A percentile compares a stretch with the other conserved stretches of the same genome.
phyloP scores from a whole-genome alignment of 2,329 filamentous ascomycete species.

The Dothiorella sarmentorum region DNA sequence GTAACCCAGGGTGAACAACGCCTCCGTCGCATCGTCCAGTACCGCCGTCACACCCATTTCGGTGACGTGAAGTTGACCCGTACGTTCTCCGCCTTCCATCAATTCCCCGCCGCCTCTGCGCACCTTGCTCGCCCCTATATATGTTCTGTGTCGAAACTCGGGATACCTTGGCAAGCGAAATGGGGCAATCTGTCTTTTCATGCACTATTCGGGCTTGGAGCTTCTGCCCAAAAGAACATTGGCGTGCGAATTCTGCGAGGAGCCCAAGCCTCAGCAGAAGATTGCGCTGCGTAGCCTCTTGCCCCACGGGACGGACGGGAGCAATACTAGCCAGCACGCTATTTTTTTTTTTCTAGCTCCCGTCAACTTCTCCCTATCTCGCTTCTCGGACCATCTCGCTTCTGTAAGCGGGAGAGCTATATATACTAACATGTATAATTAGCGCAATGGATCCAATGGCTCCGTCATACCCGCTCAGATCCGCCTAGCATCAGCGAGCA shows the following conservation, averaged over 20 bases:
- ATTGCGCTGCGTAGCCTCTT: background rate
- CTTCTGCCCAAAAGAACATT: background rate
- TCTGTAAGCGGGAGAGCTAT: background rate
- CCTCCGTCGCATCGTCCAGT: conserved; percentile 58
- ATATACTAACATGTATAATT: conserved; percentile 10
- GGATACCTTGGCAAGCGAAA: background rate
- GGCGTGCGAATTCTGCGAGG: background rate
- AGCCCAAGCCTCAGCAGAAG: background rate
- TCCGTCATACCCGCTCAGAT: conserved; percentile 57
- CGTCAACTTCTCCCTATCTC: background rate
- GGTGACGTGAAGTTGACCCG: conserved; percentile 60
- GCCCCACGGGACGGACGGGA: no score
- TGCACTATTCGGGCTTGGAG: background rate
- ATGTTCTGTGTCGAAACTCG: conserved; percentile 12
- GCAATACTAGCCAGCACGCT: no score
- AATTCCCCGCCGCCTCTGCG: background rate
- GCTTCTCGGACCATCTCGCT: background rate
- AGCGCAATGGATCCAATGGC: conserved; percentile 68
- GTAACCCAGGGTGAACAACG: conserved; percentile 53
- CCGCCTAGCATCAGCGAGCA: conserved; percentile 59
- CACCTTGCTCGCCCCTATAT: background rate
- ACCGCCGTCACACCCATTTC: conserved; percentile 51
- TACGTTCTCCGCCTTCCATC: conserved; percentile 27
- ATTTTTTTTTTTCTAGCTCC: background rate
- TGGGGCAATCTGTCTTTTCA: conserved; percentile 21